phyloP scores from a whole-genome alignment of 441 rosid species.

The Geranium incanum region DNA sequence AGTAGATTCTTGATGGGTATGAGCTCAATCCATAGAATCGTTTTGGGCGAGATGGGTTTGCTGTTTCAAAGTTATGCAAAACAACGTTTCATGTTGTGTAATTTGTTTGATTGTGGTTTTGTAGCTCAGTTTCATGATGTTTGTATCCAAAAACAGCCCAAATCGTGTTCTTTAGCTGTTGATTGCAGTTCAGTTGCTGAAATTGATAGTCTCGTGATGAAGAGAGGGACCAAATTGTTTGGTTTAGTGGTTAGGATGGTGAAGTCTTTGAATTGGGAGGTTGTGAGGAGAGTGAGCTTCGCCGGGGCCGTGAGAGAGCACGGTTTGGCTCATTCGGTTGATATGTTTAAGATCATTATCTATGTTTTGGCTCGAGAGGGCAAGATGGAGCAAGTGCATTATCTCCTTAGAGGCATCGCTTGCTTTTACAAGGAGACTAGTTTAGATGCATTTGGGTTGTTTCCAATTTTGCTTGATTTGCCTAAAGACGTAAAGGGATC shows the following conservation, averaged over 20 bases:
- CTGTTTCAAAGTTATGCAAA: neutral
- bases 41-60: neutral
- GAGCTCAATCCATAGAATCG: neutral
- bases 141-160: neutral
- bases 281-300: conserved; percentile 25
- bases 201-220: neutral
- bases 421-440: conserved; percentile 25
- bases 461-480: conserved; percentile 33
- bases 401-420: conserved; percentile 38
- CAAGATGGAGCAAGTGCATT: conserved; percentile 34
- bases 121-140: neutral
- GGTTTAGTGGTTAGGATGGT: conserved; percentile 28
- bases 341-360: conserved; percentile 29
- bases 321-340: conserved; percentile 31
- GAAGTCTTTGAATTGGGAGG: conserved; percentile 45
- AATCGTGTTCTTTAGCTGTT: neutral
- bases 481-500: conserved; percentile 21
- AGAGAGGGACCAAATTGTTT: conserved; percentile 18
- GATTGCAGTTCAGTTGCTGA: neutral
- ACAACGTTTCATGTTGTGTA: neutral
- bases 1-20: neutral
- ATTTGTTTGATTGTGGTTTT: neutral
- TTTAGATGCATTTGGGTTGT: conserved; percentile 30
- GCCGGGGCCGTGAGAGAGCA: conserved; percentile 20
- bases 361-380: conserved; percentile 32